Conservation (phyloP, 83 land plant species). For the Picea abies region DNA sequence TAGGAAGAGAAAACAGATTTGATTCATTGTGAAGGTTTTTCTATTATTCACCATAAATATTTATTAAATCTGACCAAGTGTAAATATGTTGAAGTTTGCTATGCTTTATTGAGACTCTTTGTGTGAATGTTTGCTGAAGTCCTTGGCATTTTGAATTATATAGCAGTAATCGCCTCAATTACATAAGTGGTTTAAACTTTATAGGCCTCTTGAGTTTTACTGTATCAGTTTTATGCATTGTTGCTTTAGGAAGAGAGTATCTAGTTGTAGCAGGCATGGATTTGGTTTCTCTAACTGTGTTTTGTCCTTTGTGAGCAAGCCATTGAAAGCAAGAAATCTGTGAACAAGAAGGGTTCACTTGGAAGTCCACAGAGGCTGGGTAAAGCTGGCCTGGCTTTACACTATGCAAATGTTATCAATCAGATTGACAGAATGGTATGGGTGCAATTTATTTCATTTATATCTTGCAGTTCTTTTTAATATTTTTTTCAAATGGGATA, state of each 20-base stretch:
- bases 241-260: conserved; percentile 1
- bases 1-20: background rate
- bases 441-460: background rate
- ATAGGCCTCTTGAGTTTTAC: background rate
- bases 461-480: background rate
- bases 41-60: background rate
- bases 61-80: background rate
- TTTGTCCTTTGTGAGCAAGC: conserved; percentile 6
- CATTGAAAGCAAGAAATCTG: conserved; percentile 7
- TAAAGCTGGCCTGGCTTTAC: conserved; percentile 79
- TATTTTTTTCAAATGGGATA: background rate
- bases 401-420: conserved; percentile 91
- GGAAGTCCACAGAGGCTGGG: conserved; percentile 51
- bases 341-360: background rate
- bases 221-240: background rate
- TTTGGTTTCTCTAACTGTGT: conserved; percentile 6
- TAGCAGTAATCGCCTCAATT: background rate
- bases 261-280: background rate
- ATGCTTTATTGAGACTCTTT: background rate
- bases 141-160: background rate
- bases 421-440: conserved; percentile 91
- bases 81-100: background rate
- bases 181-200: background rate
- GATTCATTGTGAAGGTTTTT: background rate
- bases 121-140: no score